Conservation (phyloP, 495 filamentous ascomycete genomes). For the Tuber brumale region DNA sequence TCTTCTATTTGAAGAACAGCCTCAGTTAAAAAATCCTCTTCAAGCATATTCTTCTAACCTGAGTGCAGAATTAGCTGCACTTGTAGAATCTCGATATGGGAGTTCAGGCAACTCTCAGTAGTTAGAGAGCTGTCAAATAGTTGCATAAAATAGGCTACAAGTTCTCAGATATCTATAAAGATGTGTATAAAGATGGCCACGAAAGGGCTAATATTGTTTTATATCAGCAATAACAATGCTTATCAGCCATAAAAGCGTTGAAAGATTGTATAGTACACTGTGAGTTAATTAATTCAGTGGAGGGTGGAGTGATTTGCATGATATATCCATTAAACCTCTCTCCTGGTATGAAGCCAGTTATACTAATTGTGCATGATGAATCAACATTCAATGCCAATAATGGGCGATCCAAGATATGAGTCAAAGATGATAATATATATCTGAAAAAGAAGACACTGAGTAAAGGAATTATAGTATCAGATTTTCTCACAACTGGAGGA, state of each 20-base stretch:
- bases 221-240: not conserved
- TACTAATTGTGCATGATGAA: not conserved
- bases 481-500: too few species aligned
- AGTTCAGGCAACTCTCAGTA: too few species aligned
- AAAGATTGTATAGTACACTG: not conserved
- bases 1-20: not conserved
- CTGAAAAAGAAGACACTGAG: not conserved
- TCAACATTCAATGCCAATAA: conserved; percentile 1
- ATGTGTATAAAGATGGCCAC: not conserved
- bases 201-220: not conserved
- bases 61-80: not conserved
- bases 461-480: conserved; percentile 7
- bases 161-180: not conserved
- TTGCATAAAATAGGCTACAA: not conserved
- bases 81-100: too few species aligned
- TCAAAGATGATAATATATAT: not conserved
- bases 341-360: too few species aligned
- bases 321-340: not conserved
- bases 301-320: not conserved
- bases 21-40: not conserved
- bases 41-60: not conserved
- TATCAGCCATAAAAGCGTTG: not conserved
- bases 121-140: too few species aligned
- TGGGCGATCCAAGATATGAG: not conserved
- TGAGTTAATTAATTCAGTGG: not conserved